Evolutionary conservation across 2,329 filamentous ascomycete species (phyloP).

Genomic region (Pleoardoris graminearum): DNA sequence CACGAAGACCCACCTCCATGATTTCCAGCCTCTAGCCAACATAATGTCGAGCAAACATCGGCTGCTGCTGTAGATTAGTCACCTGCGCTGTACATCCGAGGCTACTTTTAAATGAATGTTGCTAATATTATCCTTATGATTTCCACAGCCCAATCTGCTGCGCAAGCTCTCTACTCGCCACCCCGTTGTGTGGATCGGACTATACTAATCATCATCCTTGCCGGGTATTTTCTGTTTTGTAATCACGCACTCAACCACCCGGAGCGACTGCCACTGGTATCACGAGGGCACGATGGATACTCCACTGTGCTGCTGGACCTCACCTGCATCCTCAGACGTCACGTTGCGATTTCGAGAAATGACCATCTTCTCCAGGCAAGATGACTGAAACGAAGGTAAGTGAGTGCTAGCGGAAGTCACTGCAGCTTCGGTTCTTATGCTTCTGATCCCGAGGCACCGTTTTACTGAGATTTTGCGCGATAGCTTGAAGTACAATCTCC

Average conservation of each 20-base stretch:
- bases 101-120: too few relatives aligned
- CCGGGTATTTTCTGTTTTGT: constrained; percentile 29
- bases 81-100: too few relatives aligned
- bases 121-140: too few relatives aligned
- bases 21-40: not conserved
- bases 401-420: not conserved
- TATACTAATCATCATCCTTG: constrained; percentile 19
- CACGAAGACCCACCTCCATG: not conserved
- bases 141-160: not conserved
- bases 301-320: constrained; percentile 2
- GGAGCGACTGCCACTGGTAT: constrained; percentile 1
- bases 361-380: constrained; percentile 5
- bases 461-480: not conserved
- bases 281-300: constrained; percentile 9
- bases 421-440: not conserved
- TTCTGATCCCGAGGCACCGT: not conserved
- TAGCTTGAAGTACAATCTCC: not conserved
- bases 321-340: constrained; percentile 6
- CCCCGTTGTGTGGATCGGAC: not conserved
- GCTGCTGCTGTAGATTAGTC: not conserved
- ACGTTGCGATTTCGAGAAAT: not conserved
- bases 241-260: constrained; percentile 23
- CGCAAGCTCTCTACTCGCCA: not conserved
- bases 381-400: constrained; percentile 16
- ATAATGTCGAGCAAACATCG: not conserved